Evolutionary conservation across 371 early-diverging fungal genomes (phyloP).

Genomic region (Chytridium lagenaria): DNA sequence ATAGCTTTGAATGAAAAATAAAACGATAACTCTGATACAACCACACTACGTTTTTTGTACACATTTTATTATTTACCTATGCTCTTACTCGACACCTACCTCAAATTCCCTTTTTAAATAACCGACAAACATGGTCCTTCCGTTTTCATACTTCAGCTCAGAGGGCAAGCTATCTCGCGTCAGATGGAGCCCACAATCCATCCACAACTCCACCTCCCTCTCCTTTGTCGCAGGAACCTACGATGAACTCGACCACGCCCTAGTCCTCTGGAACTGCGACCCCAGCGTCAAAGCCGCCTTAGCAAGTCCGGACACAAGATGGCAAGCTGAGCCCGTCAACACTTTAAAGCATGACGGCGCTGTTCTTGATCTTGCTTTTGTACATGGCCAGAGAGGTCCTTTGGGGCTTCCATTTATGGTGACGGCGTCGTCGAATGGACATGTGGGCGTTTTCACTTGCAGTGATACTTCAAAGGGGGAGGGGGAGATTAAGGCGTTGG

Average conservation of each 20-base stretch:
- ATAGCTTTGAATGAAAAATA: no score
- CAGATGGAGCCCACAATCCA: constrained; percentile 1
- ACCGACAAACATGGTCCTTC: not conserved
- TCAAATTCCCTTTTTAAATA: no score
- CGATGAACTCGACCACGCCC: not conserved
- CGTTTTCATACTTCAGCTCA: not conserved
- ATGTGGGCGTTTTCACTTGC: constrained; percentile 2
- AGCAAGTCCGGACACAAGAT: constrained; percentile 1
- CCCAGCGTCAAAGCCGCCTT: not conserved
- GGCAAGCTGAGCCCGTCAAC: not conserved
- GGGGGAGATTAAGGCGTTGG: not conserved
- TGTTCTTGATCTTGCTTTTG: constrained; percentile 2
- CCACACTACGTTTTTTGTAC: no score
- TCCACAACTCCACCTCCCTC: not conserved
- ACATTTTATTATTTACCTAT: no score
- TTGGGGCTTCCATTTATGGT: not conserved
- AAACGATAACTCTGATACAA: no score
- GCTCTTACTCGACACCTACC: no score
- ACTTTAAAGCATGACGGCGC: not conserved
- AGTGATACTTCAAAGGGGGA: not conserved
- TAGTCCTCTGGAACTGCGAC: constrained; percentile 4
- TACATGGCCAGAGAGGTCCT: not conserved
- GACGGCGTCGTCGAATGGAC: not conserved
- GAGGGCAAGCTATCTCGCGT: constrained; percentile 11
- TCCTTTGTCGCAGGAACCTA: constrained; percentile 9